Base-by-base conservation (phyloP, 2,329 filamentous ascomycete species). In the Botryotinia narcissicola region DNA sequence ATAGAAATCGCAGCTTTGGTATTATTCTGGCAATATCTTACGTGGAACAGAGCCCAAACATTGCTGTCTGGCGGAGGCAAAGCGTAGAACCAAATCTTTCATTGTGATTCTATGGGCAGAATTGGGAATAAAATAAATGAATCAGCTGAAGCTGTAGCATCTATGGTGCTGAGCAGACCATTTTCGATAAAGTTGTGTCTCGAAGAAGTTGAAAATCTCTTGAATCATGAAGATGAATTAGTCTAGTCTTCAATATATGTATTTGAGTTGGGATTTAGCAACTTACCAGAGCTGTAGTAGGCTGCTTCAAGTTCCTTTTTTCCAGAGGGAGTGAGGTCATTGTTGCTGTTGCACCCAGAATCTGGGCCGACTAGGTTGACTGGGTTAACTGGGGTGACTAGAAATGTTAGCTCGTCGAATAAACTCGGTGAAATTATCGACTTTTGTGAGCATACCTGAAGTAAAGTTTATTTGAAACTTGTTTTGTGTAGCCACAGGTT, bases 121-220 rank as follows among this genome's bases (percentile, higher is more conserved):
- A 12, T 4, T 42, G 25, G 18, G 40, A 57, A 57, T 9, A 29
- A n/a, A 42, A 12, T 16, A 20, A 68, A 68, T 42, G 48, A 68
- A 32, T 37, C 29, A 32, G 48, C 25, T 16, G 64, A 48, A 57
- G 14, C 16, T 32, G 16, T 32, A 16, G 35, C 5, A 25, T 29
- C 35, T 25, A 42, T 20, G 16, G 16, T 16, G 8, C 12, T 54
- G 29, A 12, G 44, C 7, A 6, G 9, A 10, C 3, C 18, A 22
- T 20, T 29, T 29, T 40, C 6, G 9, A 37, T 20, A 5, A 42
- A 57, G 2, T 42, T 42, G 35, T 16, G 6, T 42, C 10, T 57
- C 66, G 18, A 68, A 68, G 18, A 29, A 22, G n/a, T 68, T 51
- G 3, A 68, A n/a, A 35, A 68, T 68, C n/a, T 68, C 66, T 68